A percentile compares a stretch with the other conserved stretches of the same genome.
Evolutionary conservation across 176 grass and related monocot species (phyloP).

Genomic region (Bothriochloa decipiens): DNA sequence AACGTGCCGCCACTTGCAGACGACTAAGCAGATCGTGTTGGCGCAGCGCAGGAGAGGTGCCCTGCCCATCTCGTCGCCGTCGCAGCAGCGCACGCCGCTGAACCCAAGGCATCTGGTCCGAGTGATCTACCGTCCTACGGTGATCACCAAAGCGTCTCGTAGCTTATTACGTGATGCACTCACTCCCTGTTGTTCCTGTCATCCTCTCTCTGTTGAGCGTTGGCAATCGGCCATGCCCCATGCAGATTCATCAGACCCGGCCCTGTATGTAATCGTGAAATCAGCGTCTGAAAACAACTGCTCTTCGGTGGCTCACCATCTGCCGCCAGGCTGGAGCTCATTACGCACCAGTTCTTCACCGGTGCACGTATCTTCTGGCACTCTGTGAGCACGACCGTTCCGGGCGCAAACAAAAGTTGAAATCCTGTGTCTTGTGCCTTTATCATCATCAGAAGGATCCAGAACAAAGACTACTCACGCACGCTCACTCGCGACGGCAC

Average conservation of each 20-base stretch:
- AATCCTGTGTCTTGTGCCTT: background rate
- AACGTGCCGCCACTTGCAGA: slow-evolving; percentile 20
- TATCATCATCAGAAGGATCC: background rate
- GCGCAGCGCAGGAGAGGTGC: too few species aligned
- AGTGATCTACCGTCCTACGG: too few species aligned
- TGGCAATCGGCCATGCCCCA: background rate
- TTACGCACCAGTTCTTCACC: too few species aligned
- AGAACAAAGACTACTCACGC: background rate
- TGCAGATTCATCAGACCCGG: too few species aligned
- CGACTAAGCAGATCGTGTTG: background rate
- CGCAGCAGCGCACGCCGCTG: too few species aligned
- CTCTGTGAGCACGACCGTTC: background rate
- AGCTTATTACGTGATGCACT: background rate
- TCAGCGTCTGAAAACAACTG: background rate
- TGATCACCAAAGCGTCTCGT: background rate
- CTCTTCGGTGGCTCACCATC: background rate
- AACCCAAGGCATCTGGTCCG: too few species aligned
- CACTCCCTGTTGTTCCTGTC: background rate
- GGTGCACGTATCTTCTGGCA: background rate
- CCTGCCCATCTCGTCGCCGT: background rate
- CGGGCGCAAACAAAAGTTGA: background rate
- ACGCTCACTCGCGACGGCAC: too few species aligned
- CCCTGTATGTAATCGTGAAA: too few species aligned
- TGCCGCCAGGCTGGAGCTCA: background rate
- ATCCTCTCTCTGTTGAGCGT: background rate